Evolutionary conservation across 2,329 filamentous ascomycete genomes (phyloP).

Genomic region (Metarhizium rileyi): DNA sequence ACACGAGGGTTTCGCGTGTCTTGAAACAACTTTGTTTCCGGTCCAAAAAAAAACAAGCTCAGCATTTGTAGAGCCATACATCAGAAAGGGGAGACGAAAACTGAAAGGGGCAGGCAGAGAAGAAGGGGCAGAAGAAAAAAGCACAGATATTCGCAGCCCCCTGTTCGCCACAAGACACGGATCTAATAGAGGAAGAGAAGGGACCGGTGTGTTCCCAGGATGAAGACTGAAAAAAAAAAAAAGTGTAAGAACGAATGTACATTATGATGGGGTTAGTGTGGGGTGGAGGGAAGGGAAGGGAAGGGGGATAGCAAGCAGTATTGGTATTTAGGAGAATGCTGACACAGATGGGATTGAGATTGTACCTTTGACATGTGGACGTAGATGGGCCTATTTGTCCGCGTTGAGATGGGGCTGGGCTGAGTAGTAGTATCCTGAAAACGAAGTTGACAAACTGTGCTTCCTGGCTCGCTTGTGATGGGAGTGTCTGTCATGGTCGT

Average conservation of each 20-base stretch:
- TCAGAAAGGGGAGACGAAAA: constrained; percentile 1
- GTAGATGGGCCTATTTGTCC: not conserved
- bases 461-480: not conserved
- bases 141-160: not conserved
- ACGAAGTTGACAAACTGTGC: not conserved
- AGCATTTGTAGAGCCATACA: constrained; percentile 3
- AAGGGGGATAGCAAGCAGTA: not conserved
- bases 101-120: not conserved
- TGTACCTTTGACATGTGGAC: not conserved
- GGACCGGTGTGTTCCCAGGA: not conserved
- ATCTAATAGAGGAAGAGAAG: not conserved
- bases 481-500: not conserved
- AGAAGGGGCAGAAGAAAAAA: constrained; percentile 1
- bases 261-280: not conserved
- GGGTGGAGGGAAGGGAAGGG: not conserved
- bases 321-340: not conserved
- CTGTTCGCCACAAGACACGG: not conserved
- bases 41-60: not conserved
- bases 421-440: not conserved
- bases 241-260: constrained; percentile 1
- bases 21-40: constrained; percentile 1
- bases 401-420: not conserved
- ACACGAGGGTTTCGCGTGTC: not conserved
- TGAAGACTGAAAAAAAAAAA: not conserved
- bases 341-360: constrained; percentile 6